phyloP scores from a whole-genome alignment of 2,329 filamentous ascomycete genomes.

The Cladosporium halotolerans region DNA sequence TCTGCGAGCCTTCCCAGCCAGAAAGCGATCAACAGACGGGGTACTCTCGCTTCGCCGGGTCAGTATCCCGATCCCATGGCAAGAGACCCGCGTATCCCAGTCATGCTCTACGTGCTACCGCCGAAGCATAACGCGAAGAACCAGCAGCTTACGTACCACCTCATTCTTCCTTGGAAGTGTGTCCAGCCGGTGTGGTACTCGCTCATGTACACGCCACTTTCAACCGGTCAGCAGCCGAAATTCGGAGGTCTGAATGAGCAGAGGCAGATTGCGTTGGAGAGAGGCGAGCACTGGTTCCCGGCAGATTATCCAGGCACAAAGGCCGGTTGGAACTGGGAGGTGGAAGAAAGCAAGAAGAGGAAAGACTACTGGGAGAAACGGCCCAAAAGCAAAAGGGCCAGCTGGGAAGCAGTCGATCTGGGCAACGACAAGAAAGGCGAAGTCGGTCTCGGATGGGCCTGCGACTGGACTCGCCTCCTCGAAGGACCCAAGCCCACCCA shows the following conservation, averaged over 20 bases:
- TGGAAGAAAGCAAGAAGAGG: slow-evolving; percentile 54
- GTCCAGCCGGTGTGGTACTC: slow-evolving; percentile 80
- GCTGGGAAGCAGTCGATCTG: slow-evolving; percentile 68
- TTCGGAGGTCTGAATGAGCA: slow-evolving; percentile 78
- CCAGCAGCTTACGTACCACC: slow-evolving; percentile 67
- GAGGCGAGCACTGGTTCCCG: slow-evolving; percentile 74
- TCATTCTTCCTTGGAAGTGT: slow-evolving; percentile 87
- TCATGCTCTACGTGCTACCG: slow-evolving; percentile 56
- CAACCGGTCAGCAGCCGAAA: slow-evolving; percentile 70
- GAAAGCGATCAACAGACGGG: slow-evolving; percentile 73
- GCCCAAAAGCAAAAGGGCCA: slow-evolving; percentile 74
- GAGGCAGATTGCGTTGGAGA: slow-evolving; percentile 76
- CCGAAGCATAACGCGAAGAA: slow-evolving; percentile 30
- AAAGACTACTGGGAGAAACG: slow-evolving; percentile 65
- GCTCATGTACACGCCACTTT: slow-evolving; percentile 74
- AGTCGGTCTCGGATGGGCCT: slow-evolving; percentile 72
- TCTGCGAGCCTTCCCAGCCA: slow-evolving; percentile 64
- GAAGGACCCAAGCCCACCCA: not conserved
- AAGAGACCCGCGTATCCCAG: slow-evolving; percentile 69
- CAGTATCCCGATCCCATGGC: slow-evolving; percentile 50
- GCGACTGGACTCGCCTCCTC: slow-evolving; percentile 55
- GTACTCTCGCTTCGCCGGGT: slow-evolving; percentile 57
- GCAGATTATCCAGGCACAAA: slow-evolving; percentile 74
- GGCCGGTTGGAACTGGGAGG: slow-evolving; percentile 73
- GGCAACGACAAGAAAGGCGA: slow-evolving; percentile 73